These are phyloP conservation scores for Clavispora vitiphila DNA, from an alignment of 805 yeast species.

Conservation along the genomic window DNA sequence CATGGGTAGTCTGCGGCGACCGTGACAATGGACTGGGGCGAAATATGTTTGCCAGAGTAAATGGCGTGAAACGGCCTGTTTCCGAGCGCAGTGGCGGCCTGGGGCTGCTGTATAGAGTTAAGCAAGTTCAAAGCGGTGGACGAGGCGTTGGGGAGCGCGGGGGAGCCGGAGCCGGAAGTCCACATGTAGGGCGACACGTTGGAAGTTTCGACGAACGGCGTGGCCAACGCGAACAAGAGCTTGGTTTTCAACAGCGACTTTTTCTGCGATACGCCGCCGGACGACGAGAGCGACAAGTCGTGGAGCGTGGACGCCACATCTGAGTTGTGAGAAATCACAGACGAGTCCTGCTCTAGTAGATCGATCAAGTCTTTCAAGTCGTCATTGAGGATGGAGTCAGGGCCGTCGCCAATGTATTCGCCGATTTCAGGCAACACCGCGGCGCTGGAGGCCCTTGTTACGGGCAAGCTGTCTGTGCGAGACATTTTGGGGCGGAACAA, in stretches of 20 bases:
- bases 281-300: slow-evolving; percentile 48
- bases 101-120: slow-evolving; percentile 4
- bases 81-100: slow-evolving; percentile 16
- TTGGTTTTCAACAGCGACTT: slow-evolving; percentile 40
- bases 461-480: slow-evolving; percentile 36
- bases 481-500: slow-evolving; percentile 34
- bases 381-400: slow-evolving; percentile 22
- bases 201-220: slow-evolving; percentile 53
- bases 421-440: neutral
- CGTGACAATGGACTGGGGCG: slow-evolving; percentile 83
- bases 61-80: slow-evolving; percentile 56
- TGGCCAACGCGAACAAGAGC: slow-evolving; percentile 58
- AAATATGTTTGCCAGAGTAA: slow-evolving; percentile 63
- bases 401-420: neutral
- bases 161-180: slow-evolving; percentile 9
- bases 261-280: slow-evolving; percentile 26
- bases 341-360: slow-evolving; percentile 38
- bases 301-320: slow-evolving; percentile 53
- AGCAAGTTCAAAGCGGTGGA: slow-evolving; percentile 26
- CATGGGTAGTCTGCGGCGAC: slow-evolving; percentile 73
- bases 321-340: slow-evolving; percentile 25
- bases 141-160: slow-evolving; percentile 24
- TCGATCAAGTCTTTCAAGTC: slow-evolving; percentile 48
- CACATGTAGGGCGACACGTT: slow-evolving; percentile 21
- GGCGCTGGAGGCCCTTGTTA: neutral